Evolutionary conservation across 2,329 filamentous ascomycete species (phyloP).

Genomic region (Pseudogymnoascus pannorum): DNA sequence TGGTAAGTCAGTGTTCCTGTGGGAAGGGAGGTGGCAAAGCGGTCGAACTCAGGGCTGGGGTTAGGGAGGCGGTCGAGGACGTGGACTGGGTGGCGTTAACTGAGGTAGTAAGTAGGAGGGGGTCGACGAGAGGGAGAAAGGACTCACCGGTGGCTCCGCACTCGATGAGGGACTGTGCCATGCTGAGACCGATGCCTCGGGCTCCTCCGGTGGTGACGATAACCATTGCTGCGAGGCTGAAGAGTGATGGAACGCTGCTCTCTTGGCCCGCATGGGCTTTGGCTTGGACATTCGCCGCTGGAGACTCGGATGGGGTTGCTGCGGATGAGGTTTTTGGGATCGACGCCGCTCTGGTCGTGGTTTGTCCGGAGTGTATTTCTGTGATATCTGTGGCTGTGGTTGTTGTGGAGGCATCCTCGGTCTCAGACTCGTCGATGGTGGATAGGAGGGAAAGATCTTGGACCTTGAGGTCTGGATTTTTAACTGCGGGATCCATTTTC

Average conservation of each 20-base stretch:
- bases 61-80: not conserved
- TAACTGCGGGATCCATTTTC: not conserved
- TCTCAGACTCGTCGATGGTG: not conserved
- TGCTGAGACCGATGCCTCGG: conserved; percentile 62
- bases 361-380: not conserved
- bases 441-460: not conserved
- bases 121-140: no score
- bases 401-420: not conserved
- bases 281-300: not conserved
- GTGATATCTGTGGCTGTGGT: not conserved
- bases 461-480: not conserved
- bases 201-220: conserved; percentile 81
- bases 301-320: not conserved
- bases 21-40: conserved; percentile 59
- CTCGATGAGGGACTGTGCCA: not conserved
- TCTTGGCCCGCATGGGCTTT: not conserved
- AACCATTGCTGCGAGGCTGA: conserved; percentile 79
- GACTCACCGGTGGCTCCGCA: not conserved
- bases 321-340: not conserved
- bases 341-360: not conserved
- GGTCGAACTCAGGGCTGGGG: not conserved
- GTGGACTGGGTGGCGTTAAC: not conserved
- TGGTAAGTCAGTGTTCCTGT: conserved; percentile 45
- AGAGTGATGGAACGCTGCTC: conserved; percentile 38
- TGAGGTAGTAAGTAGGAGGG: not conserved